Evolutionary conservation across 2,329 filamentous ascomycete species (phyloP).

Genomic region (Hyphodiscus sp.): DNA sequence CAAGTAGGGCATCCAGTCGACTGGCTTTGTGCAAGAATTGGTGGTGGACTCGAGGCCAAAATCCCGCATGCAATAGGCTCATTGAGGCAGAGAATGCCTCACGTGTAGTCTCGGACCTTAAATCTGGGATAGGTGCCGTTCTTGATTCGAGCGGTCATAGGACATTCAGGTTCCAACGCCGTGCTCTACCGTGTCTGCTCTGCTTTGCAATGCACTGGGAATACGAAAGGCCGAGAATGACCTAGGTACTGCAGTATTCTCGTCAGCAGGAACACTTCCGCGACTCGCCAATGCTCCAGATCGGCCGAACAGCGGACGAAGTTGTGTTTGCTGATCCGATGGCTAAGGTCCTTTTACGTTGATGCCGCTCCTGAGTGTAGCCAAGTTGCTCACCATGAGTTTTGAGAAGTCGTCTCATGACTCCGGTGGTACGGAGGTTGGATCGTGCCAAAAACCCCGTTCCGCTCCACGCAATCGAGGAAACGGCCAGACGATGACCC

Average conservation of each 20-base stretch:
- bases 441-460: background rate
- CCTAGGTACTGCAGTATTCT: no score
- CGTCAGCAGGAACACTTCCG: background rate
- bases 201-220: background rate
- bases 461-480: background rate
- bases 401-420: background rate
- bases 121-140: background rate
- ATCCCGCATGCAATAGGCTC: background rate
- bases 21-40: background rate
- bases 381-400: background rate
- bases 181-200: background rate
- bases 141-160: background rate
- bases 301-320: background rate
- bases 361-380: background rate
- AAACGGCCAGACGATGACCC: background rate
- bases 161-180: background rate
- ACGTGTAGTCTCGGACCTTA: background rate
- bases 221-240: background rate
- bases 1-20: background rate
- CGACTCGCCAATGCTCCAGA: background rate
- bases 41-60: background rate
- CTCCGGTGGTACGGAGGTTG: no score
- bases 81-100: background rate
- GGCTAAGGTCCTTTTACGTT: background rate
- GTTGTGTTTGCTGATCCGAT: background rate